Evolutionary conservation across 1,284 basidiomycete species (phyloP).

Genomic region (Phlebopus sp.): DNA sequence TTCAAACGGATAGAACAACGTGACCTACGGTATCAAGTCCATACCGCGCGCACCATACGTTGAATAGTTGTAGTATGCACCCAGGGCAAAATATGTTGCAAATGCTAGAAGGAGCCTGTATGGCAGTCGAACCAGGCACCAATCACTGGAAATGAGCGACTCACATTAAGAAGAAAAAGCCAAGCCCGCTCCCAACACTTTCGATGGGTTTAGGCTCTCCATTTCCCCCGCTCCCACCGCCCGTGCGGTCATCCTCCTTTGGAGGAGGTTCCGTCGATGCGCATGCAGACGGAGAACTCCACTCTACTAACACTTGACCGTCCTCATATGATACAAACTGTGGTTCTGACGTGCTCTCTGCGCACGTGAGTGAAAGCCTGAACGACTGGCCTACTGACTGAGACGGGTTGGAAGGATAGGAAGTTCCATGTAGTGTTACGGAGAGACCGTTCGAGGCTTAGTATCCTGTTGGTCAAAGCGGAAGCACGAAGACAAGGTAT

Average conservation of each 20-base stretch:
- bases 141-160: constrained; percentile 27
- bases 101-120: constrained; percentile 65
- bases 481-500: neutral
- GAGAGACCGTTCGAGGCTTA: constrained; percentile 46
- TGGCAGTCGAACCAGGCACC: neutral
- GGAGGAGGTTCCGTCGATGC: constrained; percentile 26
- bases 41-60: constrained; percentile 76
- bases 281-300: constrained; percentile 57
- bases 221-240: constrained; percentile 34
- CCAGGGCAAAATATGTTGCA: constrained; percentile 65
- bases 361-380: constrained; percentile 59
- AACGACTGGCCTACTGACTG: constrained; percentile 51
- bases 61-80: constrained; percentile 81
- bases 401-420: constrained; percentile 52
- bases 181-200: constrained; percentile 68
- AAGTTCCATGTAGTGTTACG: constrained; percentile 57
- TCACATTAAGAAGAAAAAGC: constrained; percentile 82
- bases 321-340: constrained; percentile 61
- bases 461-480: constrained; percentile 6
- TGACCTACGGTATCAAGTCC: constrained; percentile 75
- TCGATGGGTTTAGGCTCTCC: constrained; percentile 30
- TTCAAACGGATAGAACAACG: neutral
- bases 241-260: constrained; percentile 34
- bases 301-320: constrained; percentile 52
- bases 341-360: constrained; percentile 42